Evolutionary conservation across 73 alveolate species (phyloP).

Genomic region (Paramecium pentaurelia): DNA sequence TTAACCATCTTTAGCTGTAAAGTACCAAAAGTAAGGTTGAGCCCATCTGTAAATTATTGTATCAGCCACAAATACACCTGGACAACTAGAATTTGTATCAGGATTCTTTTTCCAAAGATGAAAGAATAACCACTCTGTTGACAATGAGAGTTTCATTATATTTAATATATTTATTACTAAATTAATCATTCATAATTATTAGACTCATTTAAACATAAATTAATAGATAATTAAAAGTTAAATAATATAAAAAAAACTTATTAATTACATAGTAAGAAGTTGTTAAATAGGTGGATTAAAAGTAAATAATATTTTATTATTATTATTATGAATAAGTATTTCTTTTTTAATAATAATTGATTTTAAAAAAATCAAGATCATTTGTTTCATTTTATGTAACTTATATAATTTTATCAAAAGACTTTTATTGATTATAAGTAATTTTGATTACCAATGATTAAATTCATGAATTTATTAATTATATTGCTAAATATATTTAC

Average conservation of each 20-base stretch:
- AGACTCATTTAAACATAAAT: background rate
- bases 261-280: background rate
- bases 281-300: too few species aligned
- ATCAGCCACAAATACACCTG: constrained; percentile 70
- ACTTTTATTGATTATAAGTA: background rate
- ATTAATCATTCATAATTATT: background rate
- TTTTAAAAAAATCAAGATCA: too few species aligned
- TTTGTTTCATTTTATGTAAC: too few species aligned
- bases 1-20: constrained; percentile 75
- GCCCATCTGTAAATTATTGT: constrained; percentile 82
- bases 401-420: too few species aligned
- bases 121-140: constrained; percentile 72
- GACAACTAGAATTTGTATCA: constrained; percentile 61
- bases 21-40: constrained; percentile 88
- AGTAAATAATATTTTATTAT: too few species aligned
- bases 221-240: background rate
- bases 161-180: background rate
- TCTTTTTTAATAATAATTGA: too few species aligned
- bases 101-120: constrained; percentile 70
- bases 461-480: background rate
- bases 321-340: too few species aligned
- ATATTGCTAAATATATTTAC: background rate
- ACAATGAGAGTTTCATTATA: constrained; percentile 65
- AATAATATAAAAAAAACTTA: background rate
- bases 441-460: background rate